Percentiles rank a stretch among this genome's conserved stretches.
These are phyloP conservation scores for Candida hungchunana DNA, from an alignment of 805 yeast genomes.

Conservation along the genomic window DNA sequence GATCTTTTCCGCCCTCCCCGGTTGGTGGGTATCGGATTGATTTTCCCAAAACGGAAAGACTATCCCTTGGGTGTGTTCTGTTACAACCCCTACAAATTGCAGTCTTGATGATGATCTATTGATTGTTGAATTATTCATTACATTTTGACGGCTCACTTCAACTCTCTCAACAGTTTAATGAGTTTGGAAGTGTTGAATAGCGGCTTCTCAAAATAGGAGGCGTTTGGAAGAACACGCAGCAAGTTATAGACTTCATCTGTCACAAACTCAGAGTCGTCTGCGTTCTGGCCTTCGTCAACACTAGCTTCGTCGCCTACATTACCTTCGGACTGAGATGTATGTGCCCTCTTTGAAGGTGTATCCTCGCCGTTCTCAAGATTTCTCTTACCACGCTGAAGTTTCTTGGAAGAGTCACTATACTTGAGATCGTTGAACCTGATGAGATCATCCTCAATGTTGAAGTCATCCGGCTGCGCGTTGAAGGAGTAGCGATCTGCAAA, in stretches of 20 bases:
- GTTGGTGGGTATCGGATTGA: conserved; percentile 2
- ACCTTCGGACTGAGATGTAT: no score
- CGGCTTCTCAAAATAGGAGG: conserved; percentile 48
- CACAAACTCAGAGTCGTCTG: conserved; percentile 19
- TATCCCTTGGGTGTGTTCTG: conserved; percentile 4
- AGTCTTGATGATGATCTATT: not conserved
- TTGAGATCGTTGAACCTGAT: conserved; percentile 28
- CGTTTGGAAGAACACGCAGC: conserved; percentile 52
- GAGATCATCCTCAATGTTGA: conserved; percentile 19
- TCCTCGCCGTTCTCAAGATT: conserved; percentile 4
- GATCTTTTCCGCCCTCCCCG: not conserved
- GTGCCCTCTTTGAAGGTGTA: not conserved
- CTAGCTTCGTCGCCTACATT: not conserved
- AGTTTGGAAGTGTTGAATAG: conserved; percentile 52
- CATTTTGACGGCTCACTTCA: not conserved
- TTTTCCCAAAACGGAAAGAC: conserved; percentile 5
- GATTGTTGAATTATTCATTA: not conserved
- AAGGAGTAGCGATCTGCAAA: conserved; percentile 36
- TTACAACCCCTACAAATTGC: not conserved
- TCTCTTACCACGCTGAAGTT: conserved; percentile 5
- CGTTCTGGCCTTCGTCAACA: conserved; percentile 5
- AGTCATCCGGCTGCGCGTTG: conserved; percentile 22
- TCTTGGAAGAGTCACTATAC: conserved; percentile 2
- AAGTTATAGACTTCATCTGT: conserved; percentile 45
- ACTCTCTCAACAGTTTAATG: conserved; percentile 14